These are phyloP conservation scores for Dioscorea cayenensis DNA, from an alignment of 116 monocot species.

Conservation along the genomic window DNA sequence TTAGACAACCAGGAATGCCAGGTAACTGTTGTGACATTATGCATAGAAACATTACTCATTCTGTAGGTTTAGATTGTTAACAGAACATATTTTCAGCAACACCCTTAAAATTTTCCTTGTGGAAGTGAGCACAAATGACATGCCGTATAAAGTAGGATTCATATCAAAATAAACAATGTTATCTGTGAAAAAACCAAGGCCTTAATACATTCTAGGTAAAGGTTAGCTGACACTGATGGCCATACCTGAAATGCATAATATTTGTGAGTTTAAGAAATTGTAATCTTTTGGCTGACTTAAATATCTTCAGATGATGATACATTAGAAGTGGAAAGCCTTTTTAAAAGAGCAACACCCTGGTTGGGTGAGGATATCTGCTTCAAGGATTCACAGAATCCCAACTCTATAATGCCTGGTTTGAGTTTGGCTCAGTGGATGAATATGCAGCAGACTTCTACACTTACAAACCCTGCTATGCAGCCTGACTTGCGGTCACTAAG, in stretches of 20 bases:
- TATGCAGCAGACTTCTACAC: slow-evolving; percentile 66
- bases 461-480: slow-evolving; percentile 31
- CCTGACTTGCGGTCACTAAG: slow-evolving; percentile 39
- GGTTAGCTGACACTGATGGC: too few relatives aligned
- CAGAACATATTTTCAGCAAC: too few relatives aligned
- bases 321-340: slow-evolving; percentile 70
- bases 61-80: too few relatives aligned
- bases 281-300: background rate
- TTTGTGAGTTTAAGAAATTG: background rate
- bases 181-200: too few relatives aligned
- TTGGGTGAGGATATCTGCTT: slow-evolving; percentile 79
- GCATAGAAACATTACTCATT: too few relatives aligned
- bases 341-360: slow-evolving; percentile 87
- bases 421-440: slow-evolving; percentile 92
- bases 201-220: too few relatives aligned
- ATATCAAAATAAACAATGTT: too few relatives aligned
- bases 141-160: too few relatives aligned
- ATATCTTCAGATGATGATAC: slow-evolving; percentile 66
- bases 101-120: too few relatives aligned
- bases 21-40: slow-evolving; percentile 11
- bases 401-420: slow-evolving; percentile 63
- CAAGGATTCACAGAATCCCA: slow-evolving; percentile 70
- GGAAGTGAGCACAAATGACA: too few relatives aligned
- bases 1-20: slow-evolving; percentile 67
- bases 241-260: too few relatives aligned